Conservation (phyloP, 2,329 filamentous ascomycete genomes). For the Corynespora cassiicola region DNA sequence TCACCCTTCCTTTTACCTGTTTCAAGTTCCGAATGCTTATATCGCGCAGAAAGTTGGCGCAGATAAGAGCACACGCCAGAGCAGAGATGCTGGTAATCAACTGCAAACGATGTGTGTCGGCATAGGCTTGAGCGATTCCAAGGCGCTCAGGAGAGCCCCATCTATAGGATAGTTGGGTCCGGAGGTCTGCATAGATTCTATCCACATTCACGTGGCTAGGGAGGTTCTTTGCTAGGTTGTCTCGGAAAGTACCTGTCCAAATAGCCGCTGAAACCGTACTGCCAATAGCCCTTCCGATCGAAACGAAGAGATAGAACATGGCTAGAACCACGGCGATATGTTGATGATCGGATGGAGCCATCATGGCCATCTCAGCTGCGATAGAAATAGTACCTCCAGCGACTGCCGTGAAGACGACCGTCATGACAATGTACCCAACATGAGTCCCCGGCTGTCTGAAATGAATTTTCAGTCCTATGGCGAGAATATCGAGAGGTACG, state of each 20-base stretch:
- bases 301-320: constrained; percentile 64
- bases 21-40: constrained; percentile 47
- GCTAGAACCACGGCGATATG: constrained; percentile 5
- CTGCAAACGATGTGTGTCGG: constrained; percentile 26
- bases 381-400: constrained; percentile 17
- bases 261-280: constrained; percentile 64
- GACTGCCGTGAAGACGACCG: constrained; percentile 22
- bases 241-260: constrained; percentile 64
- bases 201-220: constrained; percentile 46
- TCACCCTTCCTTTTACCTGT: constrained; percentile 57
- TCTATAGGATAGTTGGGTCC: constrained; percentile 59
- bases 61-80: constrained; percentile 31
- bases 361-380: constrained; percentile 6
- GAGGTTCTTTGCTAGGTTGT: constrained; percentile 51
- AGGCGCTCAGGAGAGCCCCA: constrained; percentile 55
- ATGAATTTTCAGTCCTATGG: constrained; percentile 23
- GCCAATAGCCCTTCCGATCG: constrained; percentile 53
- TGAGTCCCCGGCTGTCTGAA: constrained; percentile 20
- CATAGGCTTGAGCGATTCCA: constrained; percentile 32
- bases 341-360: constrained; percentile 5
- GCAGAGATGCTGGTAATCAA: constrained; percentile 21
- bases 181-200: constrained; percentile 57
- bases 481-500: constrained; percentile 16
- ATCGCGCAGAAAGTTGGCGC: constrained; percentile 52
- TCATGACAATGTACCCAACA: constrained; percentile 30